phyloP scores from a whole-genome alignment of 148 eudicot species.

The Chenopodium formosanum region DNA sequence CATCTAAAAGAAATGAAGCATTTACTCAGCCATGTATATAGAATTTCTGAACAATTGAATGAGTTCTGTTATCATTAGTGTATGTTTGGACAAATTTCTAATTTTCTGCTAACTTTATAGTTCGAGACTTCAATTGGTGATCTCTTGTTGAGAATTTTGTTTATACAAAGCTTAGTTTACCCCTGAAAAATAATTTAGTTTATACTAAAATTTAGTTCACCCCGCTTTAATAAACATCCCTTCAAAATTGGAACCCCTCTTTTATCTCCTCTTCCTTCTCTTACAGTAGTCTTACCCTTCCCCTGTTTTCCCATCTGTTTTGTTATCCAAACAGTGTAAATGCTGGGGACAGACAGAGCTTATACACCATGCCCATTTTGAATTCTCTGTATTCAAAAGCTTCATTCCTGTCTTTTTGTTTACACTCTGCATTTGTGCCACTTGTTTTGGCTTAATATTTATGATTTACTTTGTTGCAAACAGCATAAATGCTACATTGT shows the following conservation, averaged over 20 bases:
- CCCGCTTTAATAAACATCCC: no score
- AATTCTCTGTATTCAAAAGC: background rate
- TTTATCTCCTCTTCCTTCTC: no score
- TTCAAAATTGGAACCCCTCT: no score
- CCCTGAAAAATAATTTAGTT: background rate
- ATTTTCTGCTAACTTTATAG: background rate
- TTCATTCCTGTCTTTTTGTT: background rate
- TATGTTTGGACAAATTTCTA: background rate
- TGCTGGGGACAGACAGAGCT: background rate
- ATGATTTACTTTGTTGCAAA: slow-evolving; percentile 26
- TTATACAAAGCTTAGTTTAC: background rate
- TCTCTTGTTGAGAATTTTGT: background rate
- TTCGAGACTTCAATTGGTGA: background rate
- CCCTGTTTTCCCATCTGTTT: no score
- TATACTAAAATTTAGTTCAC: background rate
- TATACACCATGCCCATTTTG: background rate
- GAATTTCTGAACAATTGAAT: background rate
- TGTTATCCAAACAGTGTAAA: no score
- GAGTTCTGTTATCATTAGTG: no score
- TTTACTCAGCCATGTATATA: background rate
- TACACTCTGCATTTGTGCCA: background rate
- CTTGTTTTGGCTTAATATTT: background rate
- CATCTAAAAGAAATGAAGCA: background rate
- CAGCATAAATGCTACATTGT: slow-evolving; percentile 98
- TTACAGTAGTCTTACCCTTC: no score